Conservation (phyloP, 352 stramenopile genomes). For the Phytophthora hibernalis region DNA sequence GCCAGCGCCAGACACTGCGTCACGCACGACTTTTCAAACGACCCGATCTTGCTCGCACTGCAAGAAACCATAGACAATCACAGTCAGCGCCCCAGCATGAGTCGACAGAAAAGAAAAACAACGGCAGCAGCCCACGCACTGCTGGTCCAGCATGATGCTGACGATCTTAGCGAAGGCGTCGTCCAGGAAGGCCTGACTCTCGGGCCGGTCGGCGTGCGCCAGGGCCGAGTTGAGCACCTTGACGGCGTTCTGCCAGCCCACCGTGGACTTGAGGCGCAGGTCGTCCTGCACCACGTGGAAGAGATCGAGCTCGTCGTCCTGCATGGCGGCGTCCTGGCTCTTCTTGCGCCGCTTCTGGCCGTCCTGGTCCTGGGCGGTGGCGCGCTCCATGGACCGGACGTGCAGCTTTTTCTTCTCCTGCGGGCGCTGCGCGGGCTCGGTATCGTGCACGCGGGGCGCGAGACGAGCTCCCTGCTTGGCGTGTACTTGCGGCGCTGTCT, state of each 20-base stretch:
- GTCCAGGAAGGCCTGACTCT: constrained; percentile 83
- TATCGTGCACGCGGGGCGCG: constrained; percentile 45
- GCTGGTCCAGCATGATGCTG: constrained; percentile 92
- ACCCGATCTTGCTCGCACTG: constrained; percentile 88
- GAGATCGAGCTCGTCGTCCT: constrained; percentile 85
- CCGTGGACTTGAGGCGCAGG: constrained; percentile 88
- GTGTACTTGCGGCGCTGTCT: constrained; percentile 21
- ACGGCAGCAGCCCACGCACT: constrained; percentile 65
- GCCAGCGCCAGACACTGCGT: constrained; percentile 77
- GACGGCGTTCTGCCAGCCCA: constrained; percentile 91
- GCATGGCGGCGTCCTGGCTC: constrained; percentile 66
- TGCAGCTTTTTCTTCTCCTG: constrained; percentile 77
- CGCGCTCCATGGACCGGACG: constrained; percentile 61
- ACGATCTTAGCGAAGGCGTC: constrained; percentile 82
- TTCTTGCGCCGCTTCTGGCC: constrained; percentile 78
- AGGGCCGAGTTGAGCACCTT: constrained; percentile 84
- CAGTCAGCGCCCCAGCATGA: neutral
- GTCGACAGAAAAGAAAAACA: neutral
- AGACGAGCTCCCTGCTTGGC: constrained; percentile 25
- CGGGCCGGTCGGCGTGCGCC: constrained; percentile 67
- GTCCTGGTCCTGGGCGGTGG: constrained; percentile 53
- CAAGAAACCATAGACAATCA: constrained; percentile 4
- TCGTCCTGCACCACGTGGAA: constrained; percentile 88
- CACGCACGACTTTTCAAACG: constrained; percentile 88
- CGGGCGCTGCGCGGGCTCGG: constrained; percentile 31